Base-by-base conservation (phyloP, 2,329 filamentous ascomycete genomes). In the Aspergillus awamori region DNA sequence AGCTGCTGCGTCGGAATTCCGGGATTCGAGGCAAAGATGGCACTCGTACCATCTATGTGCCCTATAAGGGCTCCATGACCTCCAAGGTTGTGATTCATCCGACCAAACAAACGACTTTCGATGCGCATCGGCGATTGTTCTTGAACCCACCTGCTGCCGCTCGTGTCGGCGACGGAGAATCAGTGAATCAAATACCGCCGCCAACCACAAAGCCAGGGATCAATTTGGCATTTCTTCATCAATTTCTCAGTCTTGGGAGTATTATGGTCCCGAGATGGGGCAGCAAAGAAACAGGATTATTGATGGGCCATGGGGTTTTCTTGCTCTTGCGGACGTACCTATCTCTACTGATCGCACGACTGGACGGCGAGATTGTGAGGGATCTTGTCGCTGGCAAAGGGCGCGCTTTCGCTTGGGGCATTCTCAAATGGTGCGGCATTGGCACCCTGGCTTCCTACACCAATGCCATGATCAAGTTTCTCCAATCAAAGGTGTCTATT, bases 401-500 rank as follows among this genome's bases (percentile, higher is more conserved):
- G 17, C 93, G 88, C 70, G 85, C 87, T 0, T 99, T 99, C 74
- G 80, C 95, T 8, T 91, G 89, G 87, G 95, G 95, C 5, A 89
- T 99, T 51, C 76, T 89, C 53, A 97, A 98, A 83, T 99, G 95
- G 95, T 93, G 93, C 66, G 93, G 94, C 3, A 89, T 99, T 38
- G 95, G 95, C 45, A 92, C 91, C 2, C 88, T 98, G 65, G 94
- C 93, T 8, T 96, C 94, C 0, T 99, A 99, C 73, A 97, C 94
- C 54, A 99, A 99, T 76, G 93, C 94, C 58, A 97, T 96, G 90
- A 99, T 99, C 83, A 98, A 98, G 77, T 99, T 91, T 79, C 84
- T 99, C 64, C 94, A 99, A 78, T 94, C 92, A 54, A 99, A 99
- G 81, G 93, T 99, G 57, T 97, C 94, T 6, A 99, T 99, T 67